Conservation (phyloP, 148 eudicot species). For the Salicornia ramosissima region DNA sequence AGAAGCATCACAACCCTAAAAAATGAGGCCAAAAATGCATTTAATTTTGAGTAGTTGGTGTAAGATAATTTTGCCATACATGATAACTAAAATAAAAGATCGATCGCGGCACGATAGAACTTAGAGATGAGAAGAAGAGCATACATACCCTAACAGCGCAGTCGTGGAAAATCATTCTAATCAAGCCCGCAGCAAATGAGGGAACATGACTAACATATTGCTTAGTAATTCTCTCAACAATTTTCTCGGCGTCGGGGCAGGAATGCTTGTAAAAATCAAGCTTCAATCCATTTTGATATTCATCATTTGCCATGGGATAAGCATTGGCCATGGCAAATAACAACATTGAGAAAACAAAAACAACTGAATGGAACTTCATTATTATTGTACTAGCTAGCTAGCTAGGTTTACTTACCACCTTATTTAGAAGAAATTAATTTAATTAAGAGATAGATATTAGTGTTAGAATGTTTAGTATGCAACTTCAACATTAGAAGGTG, state of each 20-base stretch:
- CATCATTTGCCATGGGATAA: too few relatives aligned
- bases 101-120: too few relatives aligned
- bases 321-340: constrained; percentile 21
- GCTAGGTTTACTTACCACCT: too few relatives aligned
- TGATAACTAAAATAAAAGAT: too few relatives aligned
- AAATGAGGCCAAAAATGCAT: neutral
- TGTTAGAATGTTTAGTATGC: neutral
- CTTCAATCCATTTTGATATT: neutral
- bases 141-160: constrained; percentile 50
- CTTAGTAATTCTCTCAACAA: constrained; percentile 25
- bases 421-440: too few relatives aligned
- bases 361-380: constrained; percentile 1
- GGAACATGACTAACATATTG: constrained; percentile 30
- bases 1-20: constrained; percentile 60
- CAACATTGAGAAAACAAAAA: constrained; percentile 8
- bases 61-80: too few relatives aligned
- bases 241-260: constrained; percentile 39
- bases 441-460: neutral
- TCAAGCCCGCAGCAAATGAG: constrained; percentile 36
- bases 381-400: neutral
- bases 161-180: constrained; percentile 57
- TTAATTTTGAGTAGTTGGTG: too few relatives aligned
- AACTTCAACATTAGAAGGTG: neutral
- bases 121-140: neutral
- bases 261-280: constrained; percentile 32